A percentile compares a stretch with the other conserved stretches of the same genome.
Evolutionary conservation across 2,329 filamentous ascomycete genomes (phyloP).

Genomic region (Colletotrichum spinosum): DNA sequence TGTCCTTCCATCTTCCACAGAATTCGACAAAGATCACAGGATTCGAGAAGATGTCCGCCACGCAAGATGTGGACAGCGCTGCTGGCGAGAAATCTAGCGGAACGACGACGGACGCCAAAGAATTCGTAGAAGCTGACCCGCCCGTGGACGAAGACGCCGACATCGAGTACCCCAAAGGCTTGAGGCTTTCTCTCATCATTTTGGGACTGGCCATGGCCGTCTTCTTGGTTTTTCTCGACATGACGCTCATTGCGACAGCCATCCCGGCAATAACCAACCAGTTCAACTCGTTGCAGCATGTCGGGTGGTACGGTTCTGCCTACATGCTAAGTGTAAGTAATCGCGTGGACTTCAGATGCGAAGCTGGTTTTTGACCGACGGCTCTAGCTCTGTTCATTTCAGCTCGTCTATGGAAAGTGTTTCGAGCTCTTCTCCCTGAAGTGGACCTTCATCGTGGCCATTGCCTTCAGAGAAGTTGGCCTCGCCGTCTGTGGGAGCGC

Average conservation of each 20-base stretch:
- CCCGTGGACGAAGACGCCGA: conserved; percentile 4
- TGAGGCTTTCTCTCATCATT: conserved; percentile 59
- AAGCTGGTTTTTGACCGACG: background rate
- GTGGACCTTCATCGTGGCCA: conserved; percentile 41
- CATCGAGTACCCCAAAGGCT: conserved; percentile 37
- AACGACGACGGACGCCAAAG: background rate
- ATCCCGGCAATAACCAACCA: conserved; percentile 62
- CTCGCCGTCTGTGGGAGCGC: conserved; percentile 42
- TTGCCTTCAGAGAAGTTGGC: conserved; percentile 43
- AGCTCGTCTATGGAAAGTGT: conserved; percentile 44
- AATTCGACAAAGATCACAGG: no score
- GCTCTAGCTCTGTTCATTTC: conserved; percentile 38
- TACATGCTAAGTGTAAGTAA: conserved; percentile 55
- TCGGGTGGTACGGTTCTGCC: conserved; percentile 67
- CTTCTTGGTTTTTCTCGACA: conserved; percentile 55
- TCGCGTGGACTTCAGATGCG: conserved; percentile 28
- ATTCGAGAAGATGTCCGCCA: no score
- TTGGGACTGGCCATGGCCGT: conserved; percentile 65
- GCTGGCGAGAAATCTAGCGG: background rate
- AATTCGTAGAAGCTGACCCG: conserved; percentile 5
- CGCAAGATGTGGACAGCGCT: no score
- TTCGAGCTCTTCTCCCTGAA: conserved; percentile 46
- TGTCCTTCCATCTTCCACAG: no score
- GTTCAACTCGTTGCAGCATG: conserved; percentile 62
- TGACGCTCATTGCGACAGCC: conserved; percentile 44